These are phyloP conservation scores for Tricholoma furcatifolium DNA, from an alignment of 768 basidiomycete genomes.

Conservation along the genomic window DNA sequence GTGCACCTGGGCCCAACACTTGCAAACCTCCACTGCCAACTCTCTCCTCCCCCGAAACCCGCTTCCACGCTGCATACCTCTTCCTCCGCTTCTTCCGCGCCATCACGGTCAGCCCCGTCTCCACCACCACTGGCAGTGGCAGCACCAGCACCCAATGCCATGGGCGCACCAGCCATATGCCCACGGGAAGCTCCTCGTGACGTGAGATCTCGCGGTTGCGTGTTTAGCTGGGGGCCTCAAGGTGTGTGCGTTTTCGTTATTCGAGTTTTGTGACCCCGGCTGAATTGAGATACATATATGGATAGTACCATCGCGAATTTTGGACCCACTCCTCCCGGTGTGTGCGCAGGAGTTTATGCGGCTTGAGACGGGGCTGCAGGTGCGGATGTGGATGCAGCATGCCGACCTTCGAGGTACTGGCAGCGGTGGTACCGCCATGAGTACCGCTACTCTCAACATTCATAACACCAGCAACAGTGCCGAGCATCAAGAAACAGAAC, in stretches of 20 bases:
- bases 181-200: constrained; percentile 33
- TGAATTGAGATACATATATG: too few species aligned
- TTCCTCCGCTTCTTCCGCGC: constrained; percentile 56
- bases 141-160: too few species aligned
- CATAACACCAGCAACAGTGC: too few species aligned
- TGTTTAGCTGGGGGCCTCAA: constrained; percentile 64
- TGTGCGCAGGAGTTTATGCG: constrained; percentile 48
- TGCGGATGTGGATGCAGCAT: neutral
- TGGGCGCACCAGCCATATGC: constrained; percentile 9
- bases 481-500: too few species aligned
- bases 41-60: constrained; percentile 54
- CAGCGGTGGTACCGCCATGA: neutral
- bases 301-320: constrained; percentile 64
- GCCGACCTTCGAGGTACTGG: too few species aligned
- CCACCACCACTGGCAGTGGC: too few species aligned
- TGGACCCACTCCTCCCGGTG: constrained; percentile 54
- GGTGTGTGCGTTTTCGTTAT: constrained; percentile 28
- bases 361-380: constrained; percentile 42
- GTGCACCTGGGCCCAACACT: too few species aligned
- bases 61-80: constrained; percentile 64
- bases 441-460: too few species aligned
- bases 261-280: neutral
- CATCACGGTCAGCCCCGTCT: constrained; percentile 21
- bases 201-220: constrained; percentile 59
- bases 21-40: constrained; percentile 52